Base-by-base conservation (phyloP, 306 rosid genomes). In the Abrus pulchellus region DNA sequence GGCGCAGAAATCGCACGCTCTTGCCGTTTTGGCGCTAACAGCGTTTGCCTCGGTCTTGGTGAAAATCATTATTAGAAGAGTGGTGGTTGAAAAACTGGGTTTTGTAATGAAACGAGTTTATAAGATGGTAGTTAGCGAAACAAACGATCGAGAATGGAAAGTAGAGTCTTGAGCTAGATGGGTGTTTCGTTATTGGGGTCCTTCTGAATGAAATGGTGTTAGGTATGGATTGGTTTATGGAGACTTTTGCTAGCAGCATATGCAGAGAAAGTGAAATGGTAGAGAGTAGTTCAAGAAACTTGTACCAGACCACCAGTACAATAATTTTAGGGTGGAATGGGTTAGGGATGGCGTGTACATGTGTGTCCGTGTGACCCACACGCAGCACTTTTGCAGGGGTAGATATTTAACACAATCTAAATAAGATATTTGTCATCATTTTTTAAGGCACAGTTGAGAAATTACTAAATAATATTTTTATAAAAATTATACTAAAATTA, bases 1-100 rank as follows among this genome's bases (percentile, higher is more conserved):
- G 6, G 88, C 75, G 75, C 97, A 92, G 85, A 86, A 85, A 60
- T 92, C 97, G 43, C 97, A 92, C 5, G 94, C 91, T 69, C 97
- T 78, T 7, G 89, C 90, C 0, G 91, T 88, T 52, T 88, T 90
- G 28, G 86, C 90, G 1, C 85, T 88, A 1, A 83, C 85, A 5
- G 78, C 88, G 82, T 79, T 77, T 38, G 89, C 76, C 6, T 65
- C 82, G 33, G 66, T 78, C 67, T 88, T 86, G 57, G 75, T 53
- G 38, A 80, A 75, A 48, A 33, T 83, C 89, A 84, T 87, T 27
- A 1, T 5, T 20, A 20, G 20, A 20, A 20, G 20, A 20, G 20
- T 20, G 20, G 20, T 20, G 20, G 20, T 20, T 20, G 20, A 20
- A 20, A 20, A 6, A 44, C 8, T 47, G 57, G 40, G 28, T 60